These are phyloP conservation scores for Sequoia sempervirens DNA, from an alignment of 75 land plant species.

Conservation along the genomic window DNA sequence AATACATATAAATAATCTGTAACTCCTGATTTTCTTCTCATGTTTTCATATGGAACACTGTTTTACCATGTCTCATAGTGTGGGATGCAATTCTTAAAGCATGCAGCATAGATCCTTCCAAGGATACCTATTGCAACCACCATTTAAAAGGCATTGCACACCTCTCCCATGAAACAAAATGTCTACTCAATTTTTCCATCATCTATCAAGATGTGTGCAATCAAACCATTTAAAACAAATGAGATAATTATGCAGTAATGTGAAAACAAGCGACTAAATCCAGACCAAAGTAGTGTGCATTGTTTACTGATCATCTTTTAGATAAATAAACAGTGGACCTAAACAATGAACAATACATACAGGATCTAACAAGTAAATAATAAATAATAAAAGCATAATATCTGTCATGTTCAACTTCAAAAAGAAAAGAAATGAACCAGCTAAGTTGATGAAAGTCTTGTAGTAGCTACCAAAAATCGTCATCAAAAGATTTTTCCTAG, in stretches of 20 bases:
- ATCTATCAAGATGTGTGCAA: not conserved
- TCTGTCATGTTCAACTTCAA: not conserved
- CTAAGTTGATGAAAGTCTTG: not conserved
- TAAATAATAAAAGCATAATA: not conserved
- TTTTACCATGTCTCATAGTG: not conserved
- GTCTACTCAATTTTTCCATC: not conserved
- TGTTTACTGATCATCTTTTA: not conserved
- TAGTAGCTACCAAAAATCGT: not conserved
- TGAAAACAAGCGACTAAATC: not conserved
- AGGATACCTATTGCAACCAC: not conserved
- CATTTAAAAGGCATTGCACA: not conserved
- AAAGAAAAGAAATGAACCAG: not conserved
- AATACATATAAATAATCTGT: not conserved
- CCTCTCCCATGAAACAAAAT: not conserved
- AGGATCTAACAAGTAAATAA: not conserved
- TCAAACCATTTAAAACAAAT: not conserved
- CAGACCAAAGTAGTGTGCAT: not conserved
- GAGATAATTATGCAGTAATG: not conserved
- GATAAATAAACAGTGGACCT: not conserved
- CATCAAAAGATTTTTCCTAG: not conserved
- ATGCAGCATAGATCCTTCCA: not conserved
- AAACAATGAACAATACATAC: not conserved
- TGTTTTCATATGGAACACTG: not conserved
- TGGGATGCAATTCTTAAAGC: not conserved
- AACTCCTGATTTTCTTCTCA: not conserved